These are phyloP conservation scores for Mycoemilia scoparia DNA, from an alignment of 192 early-diverging fungal genomes.

Conservation along the genomic window DNA sequence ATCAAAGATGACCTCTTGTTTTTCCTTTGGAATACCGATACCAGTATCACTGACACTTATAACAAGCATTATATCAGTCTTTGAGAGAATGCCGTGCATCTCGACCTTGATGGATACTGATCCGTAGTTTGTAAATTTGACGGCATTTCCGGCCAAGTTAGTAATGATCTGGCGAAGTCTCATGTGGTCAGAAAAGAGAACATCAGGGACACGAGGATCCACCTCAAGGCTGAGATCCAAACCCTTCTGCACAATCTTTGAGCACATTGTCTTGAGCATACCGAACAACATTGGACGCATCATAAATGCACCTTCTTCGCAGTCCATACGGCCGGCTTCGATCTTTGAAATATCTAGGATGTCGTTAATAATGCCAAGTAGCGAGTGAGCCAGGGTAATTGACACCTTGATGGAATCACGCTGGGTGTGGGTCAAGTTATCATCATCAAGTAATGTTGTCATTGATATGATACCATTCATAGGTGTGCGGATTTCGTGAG, in stretches of 20 bases:
- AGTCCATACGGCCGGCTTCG: constrained; percentile 65
- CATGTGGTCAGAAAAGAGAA: constrained; percentile 54
- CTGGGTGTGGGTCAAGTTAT: constrained; percentile 58
- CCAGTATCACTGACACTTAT: constrained; percentile 64
- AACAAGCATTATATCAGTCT: constrained; percentile 34
- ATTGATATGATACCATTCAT: constrained; percentile 71
- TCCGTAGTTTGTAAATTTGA: constrained; percentile 69
- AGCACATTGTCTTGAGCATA: constrained; percentile 49
- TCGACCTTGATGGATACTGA: constrained; percentile 39
- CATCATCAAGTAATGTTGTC: constrained; percentile 54
- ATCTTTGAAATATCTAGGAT: constrained; percentile 74
- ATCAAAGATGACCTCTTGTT: constrained; percentile 56
- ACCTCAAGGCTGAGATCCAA: constrained; percentile 46
- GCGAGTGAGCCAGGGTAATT: constrained; percentile 45
- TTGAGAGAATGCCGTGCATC: constrained; percentile 10
- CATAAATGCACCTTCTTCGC: constrained; percentile 53
- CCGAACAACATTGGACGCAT: constrained; percentile 40
- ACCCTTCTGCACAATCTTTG: constrained; percentile 57
- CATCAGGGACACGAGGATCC: constrained; percentile 47
- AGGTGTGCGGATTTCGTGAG: constrained; percentile 68
- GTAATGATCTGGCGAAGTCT: constrained; percentile 63
- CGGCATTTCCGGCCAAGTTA: constrained; percentile 66
- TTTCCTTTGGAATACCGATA: constrained; percentile 67
- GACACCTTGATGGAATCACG: constrained; percentile 69
- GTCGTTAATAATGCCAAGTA: constrained; percentile 64